These are phyloP conservation scores for Hericium coralloides DNA, from an alignment of 768 basidiomycete species.

Conservation along the genomic window DNA sequence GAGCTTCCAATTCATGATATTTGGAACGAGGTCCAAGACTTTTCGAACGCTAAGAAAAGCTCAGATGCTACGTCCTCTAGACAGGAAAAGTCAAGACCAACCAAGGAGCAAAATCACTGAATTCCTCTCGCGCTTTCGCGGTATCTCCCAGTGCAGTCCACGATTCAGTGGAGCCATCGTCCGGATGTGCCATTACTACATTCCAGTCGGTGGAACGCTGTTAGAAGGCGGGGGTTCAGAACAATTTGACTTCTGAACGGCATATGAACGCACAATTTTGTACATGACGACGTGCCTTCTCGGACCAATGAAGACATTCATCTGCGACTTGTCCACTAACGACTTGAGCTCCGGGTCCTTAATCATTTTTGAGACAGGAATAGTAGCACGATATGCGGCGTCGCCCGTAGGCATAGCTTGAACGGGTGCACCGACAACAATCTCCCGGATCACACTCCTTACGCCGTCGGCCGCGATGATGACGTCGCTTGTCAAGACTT, in stretches of 20 bases:
- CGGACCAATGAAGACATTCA: slow-evolving; percentile 9
- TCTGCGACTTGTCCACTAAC: slow-evolving; percentile 9
- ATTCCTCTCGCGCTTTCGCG: slow-evolving; percentile 19
- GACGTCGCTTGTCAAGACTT: slow-evolving; percentile 14
- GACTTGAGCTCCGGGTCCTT: slow-evolving; percentile 6
- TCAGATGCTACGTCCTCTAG: background rate
- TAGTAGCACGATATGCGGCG: slow-evolving; percentile 15
- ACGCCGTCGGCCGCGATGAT: slow-evolving; percentile 18
- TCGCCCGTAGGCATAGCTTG: slow-evolving; percentile 17
- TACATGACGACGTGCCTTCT: slow-evolving; percentile 7
- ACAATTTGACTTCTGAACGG: no score
- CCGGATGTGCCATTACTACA: slow-evolving; percentile 13
- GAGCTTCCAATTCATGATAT: slow-evolving; percentile 18
- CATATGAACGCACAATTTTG: slow-evolving; percentile 8
- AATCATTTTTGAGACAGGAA: slow-evolving; percentile 1
- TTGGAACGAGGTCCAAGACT: slow-evolving; percentile 15
- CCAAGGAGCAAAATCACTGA: slow-evolving; percentile 20
- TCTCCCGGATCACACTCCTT: slow-evolving; percentile 11
- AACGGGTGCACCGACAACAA: slow-evolving; percentile 14
- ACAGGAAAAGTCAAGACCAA: background rate
- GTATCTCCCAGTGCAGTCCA: slow-evolving; percentile 18
- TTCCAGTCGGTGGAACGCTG: slow-evolving; percentile 12
- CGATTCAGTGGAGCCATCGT: slow-evolving; percentile 12
- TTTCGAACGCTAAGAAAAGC: slow-evolving; percentile 10
- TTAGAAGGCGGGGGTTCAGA: no score